Base-by-base conservation (phyloP, 257 asterid species). In the Buddleja alternifolia region DNA sequence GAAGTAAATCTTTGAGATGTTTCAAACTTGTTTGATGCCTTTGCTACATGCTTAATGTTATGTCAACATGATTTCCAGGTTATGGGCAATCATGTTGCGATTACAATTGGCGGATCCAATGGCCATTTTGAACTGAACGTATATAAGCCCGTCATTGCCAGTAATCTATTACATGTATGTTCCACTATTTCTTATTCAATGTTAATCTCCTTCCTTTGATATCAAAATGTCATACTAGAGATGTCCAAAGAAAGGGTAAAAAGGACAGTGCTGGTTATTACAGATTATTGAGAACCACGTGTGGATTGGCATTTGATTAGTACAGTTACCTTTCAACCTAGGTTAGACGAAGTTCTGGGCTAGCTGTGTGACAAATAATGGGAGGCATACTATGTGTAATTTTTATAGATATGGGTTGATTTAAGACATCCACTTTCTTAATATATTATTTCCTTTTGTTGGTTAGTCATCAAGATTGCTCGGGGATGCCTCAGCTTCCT, bases 51-150 rank as follows among this genome's bases (percentile, higher is more conserved):
- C 34, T 29, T 5, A 29, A 29, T 29, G 2, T 29, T 29, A 29
- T 29, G 34, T 29, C 34, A 29, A 29, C 34, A 29, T 29, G 2
- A 2, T 45, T 77, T 72, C 71, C 81, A 86, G 92, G 88, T 86
- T 69, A 88, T 93, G 92, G 99, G 99, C 80, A 93, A 93, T 75
- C 95, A 93, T 71, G 93, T 93, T 23, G 89, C 95, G n/a, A 78
- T 93, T 60, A 85, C 99, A 12, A 89, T 93, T 47, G 96, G 96
- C 14, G 99, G 95, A 82, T 83, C 95, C 73, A 88, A 90, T 78
- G 99, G 99, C 58, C 97, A 90, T 78, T 93, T 93, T 69, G 99
- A 93, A 79, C 79, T 93, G 75, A 93, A 93, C 63, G 99, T 93
- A 40, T 90, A 82, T 77, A 93, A 93, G 86, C 99, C 99, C 24